phyloP scores from a whole-genome alignment of 768 basidiomycete genomes.

The Naematelia aurantialba region DNA sequence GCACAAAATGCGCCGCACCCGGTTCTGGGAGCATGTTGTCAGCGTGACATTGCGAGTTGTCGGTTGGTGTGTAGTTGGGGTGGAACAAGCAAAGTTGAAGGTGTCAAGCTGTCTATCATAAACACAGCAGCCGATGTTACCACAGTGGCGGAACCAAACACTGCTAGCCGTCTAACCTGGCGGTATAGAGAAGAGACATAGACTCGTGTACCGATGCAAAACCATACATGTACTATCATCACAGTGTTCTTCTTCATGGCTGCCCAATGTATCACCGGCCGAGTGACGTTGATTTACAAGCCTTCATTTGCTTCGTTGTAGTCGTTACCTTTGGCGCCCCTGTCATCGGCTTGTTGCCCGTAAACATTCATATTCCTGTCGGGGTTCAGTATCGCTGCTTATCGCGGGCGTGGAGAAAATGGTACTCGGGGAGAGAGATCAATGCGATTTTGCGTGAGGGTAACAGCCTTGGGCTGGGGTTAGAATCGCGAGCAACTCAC shows the following conservation, averaged over 20 bases:
- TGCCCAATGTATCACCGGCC: no score
- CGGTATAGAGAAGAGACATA: no score
- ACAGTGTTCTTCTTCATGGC: not conserved
- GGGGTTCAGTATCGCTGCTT: no score
- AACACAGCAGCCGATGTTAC: no score
- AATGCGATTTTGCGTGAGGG: constrained; percentile 21
- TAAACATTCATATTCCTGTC: constrained; percentile 16
- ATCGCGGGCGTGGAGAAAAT: no score
- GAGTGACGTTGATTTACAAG: no score
- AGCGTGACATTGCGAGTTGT: not conserved
- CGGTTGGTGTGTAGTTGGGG: not conserved
- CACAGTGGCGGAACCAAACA: not conserved
- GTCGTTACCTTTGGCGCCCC: constrained; percentile 33
- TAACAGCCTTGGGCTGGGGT: not conserved
- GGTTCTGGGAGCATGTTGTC: constrained; percentile 14
- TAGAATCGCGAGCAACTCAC: constrained; percentile 15
- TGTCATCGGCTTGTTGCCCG: constrained; percentile 38
- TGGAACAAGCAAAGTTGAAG: no score
- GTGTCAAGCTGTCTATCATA: no score
- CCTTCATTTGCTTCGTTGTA: constrained; percentile 32
- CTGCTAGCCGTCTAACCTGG: no score
- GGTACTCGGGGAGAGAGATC: not conserved
- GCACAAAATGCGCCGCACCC: constrained; percentile 15
- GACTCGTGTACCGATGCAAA: not conserved
- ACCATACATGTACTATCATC: not conserved